Evolutionary conservation across 345 rosid genomes (phyloP).

Genomic region (Lumnitzera racemosa): DNA sequence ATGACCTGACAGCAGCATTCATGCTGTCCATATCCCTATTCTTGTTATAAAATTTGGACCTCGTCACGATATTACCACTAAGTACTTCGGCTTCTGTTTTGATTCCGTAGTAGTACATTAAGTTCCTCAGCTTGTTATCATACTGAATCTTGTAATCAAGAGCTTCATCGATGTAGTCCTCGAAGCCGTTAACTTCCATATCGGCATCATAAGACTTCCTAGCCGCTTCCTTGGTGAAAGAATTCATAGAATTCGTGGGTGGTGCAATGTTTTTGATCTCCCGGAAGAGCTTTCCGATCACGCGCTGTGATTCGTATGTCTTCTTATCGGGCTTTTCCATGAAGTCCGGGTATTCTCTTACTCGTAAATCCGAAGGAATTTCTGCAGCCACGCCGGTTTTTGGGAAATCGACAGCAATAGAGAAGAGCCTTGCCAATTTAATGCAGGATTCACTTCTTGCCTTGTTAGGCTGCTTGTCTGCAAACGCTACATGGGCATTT

Average conservation of each 20-base stretch:
- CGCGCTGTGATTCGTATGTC: constrained; percentile 31
- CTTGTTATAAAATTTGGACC: constrained; percentile 34
- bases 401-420: constrained; percentile 50
- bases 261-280: constrained; percentile 33
- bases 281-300: constrained; percentile 48
- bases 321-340: constrained; percentile 45
- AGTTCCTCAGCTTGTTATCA: constrained; percentile 41
- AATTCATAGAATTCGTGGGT: constrained; percentile 8
- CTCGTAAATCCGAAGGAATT: constrained; percentile 27
- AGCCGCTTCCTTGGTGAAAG: constrained; percentile 34
- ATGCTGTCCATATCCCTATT: constrained; percentile 43
- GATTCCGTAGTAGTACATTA: constrained; percentile 54
- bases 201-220: constrained; percentile 29
- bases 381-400: constrained; percentile 54
- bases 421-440: constrained; percentile 33
- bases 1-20: constrained; percentile 29
- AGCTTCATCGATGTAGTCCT: constrained; percentile 35
- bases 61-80: constrained; percentile 37
- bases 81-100: constrained; percentile 49
- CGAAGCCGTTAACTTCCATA: constrained; percentile 52
- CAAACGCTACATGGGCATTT: constrained; percentile 34
- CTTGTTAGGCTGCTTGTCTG: constrained; percentile 29
- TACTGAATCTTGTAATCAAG: constrained; percentile 31
- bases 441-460: constrained; percentile 33
- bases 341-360: constrained; percentile 47